phyloP scores from a whole-genome alignment of 768 basidiomycete genomes.

The Dendrothele bispora region DNA sequence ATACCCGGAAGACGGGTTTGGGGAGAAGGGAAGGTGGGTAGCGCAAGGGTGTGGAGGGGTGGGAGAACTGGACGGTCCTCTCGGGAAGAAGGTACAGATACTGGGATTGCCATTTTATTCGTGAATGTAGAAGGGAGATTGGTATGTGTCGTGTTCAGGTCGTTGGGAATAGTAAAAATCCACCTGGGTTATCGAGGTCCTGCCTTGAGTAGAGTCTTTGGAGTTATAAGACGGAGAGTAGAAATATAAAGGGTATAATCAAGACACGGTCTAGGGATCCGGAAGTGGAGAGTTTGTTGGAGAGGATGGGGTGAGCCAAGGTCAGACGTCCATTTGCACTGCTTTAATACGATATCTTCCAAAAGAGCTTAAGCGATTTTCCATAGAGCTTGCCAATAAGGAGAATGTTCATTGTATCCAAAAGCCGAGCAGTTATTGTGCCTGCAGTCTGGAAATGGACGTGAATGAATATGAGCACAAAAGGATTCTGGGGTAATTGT shows the following conservation, averaged over 20 bases:
- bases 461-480: constrained; percentile 15
- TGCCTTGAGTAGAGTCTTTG: constrained; percentile 30
- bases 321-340: constrained; percentile 9
- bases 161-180: constrained; percentile 22
- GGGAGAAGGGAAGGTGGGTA: constrained; percentile 8
- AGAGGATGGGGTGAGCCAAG: constrained; percentile 13
- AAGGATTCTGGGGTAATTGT: constrained; percentile 13
- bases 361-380: constrained; percentile 9
- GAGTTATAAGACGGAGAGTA: constrained; percentile 12
- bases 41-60: constrained; percentile 34
- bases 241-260: constrained; percentile 19
- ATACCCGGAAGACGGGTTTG: constrained; percentile 5
- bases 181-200: constrained; percentile 38
- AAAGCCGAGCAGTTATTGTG: constrained; percentile 16
- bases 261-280: constrained; percentile 18
- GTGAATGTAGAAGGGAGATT: not conserved
- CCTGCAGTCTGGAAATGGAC: constrained; percentile 2
- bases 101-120: constrained; percentile 1
- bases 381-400: not conserved
- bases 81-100: not conserved
- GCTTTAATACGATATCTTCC: constrained; percentile 33
- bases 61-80: constrained; percentile 30
- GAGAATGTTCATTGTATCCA: not conserved
- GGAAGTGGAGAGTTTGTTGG: constrained; percentile 18
- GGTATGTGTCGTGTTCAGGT: constrained; percentile 5